phyloP scores from a whole-genome alignment of 1,139 yeast species.

The Debaryomyces nepalensis region DNA sequence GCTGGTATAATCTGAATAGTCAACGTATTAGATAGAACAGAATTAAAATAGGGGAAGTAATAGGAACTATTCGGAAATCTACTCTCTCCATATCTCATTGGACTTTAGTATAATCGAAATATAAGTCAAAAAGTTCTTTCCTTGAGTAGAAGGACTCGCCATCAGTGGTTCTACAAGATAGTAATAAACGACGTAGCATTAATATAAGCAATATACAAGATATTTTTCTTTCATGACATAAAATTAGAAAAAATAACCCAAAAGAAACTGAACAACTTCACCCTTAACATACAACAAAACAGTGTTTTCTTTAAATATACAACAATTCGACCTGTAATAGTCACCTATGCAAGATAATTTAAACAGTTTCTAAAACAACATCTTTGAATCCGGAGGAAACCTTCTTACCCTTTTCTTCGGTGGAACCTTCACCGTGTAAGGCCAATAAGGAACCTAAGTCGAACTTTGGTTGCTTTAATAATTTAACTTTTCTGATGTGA shows the following conservation, averaged over 20 bases:
- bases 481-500: constrained; percentile 57
- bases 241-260: constrained; percentile 17
- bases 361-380: constrained; percentile 54
- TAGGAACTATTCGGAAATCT: too few species aligned
- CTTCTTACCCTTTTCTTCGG: constrained; percentile 59
- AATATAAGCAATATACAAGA: constrained; percentile 21
- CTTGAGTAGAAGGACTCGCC: too few species aligned
- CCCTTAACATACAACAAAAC: constrained; percentile 14
- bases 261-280: constrained; percentile 14
- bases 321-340: constrained; percentile 6
- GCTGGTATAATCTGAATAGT: too few species aligned
- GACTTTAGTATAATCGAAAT: too few species aligned
- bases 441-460: constrained; percentile 56
- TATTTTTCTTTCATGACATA: constrained; percentile 16
- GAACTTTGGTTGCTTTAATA: constrained; percentile 57
- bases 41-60: too few species aligned
- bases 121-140: too few species aligned
- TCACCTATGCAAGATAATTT: constrained; percentile 20
- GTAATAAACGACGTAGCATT: constrained; percentile 19
- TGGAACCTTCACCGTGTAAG: constrained; percentile 54
- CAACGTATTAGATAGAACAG: too few species aligned
- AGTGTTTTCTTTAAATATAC: constrained; percentile 9
- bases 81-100: too few species aligned
- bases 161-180: constrained; percentile 1
- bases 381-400: constrained; percentile 55